Conservation (phyloP, 169 alveolate genomes). For the Plasmodium gaboni region DNA sequence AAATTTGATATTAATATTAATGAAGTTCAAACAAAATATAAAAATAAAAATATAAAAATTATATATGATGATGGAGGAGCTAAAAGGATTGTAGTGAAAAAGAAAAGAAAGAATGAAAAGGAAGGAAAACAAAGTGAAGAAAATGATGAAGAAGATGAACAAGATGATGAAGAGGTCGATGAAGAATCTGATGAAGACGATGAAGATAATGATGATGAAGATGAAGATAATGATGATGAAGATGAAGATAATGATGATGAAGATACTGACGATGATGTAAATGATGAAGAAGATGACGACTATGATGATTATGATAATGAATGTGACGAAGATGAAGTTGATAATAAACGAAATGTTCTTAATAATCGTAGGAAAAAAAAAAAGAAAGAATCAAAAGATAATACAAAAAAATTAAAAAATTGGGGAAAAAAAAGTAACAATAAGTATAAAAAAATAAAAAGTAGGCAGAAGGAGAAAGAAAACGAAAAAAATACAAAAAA, state of each 20-base stretch:
- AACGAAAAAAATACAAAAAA: no score
- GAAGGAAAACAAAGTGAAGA: background rate
- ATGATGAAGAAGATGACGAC: background rate
- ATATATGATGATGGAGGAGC: slow-evolving; percentile 57
- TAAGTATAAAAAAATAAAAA: slow-evolving; percentile 10
- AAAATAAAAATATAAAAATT: slow-evolving; percentile 70
- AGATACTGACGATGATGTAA: background rate
- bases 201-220: slow-evolving; percentile 7
- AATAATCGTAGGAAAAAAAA: no score
- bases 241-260: background rate
- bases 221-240: slow-evolving; percentile 4
- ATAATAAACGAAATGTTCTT: no score
- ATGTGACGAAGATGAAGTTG: background rate
- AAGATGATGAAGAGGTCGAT: background rate
- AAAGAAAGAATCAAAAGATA: background rate
- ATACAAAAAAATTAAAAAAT: background rate
- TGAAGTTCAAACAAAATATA: slow-evolving; percentile 49
- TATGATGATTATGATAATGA: background rate
- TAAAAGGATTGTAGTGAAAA: slow-evolving; percentile 19
- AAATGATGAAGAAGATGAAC: background rate
- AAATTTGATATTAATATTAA: slow-evolving; percentile 61
- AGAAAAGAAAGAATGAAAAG: slow-evolving; percentile 2
- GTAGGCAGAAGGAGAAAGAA: slow-evolving; percentile 9
- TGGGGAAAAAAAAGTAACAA: background rate
- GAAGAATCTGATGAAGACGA: slow-evolving; percentile 3